These are phyloP conservation scores for Solanum chilense DNA, from an alignment of 257 asterid species.

Conservation along the genomic window DNA sequence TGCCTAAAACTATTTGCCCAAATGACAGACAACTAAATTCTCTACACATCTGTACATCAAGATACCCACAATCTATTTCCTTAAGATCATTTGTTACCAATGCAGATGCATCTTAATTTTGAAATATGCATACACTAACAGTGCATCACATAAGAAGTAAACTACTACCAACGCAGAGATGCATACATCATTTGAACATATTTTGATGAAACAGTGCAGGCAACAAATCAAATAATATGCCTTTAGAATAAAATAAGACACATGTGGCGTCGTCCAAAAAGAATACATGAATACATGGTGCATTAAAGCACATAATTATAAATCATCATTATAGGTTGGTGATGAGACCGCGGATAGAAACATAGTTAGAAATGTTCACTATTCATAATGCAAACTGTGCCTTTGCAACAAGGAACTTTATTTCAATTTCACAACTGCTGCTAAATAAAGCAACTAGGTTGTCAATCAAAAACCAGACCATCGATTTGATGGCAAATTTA, in stretches of 20 bases:
- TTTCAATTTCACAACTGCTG: neutral
- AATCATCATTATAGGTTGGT: neutral
- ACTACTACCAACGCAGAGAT: neutral
- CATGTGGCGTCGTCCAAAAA: neutral
- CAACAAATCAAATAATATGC: neutral
- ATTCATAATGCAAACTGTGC: neutral
- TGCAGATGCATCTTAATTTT: neutral
- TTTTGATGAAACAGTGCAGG: neutral
- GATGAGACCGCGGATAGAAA: neutral
- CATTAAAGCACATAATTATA: neutral
- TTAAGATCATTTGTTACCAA: neutral
- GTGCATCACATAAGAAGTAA: neutral
- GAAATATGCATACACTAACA: neutral
- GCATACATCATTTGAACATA: no score
- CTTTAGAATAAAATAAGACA: neutral
- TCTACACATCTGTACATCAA: neutral
- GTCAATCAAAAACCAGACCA: neutral
- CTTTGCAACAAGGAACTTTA: neutral
- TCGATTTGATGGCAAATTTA: neutral
- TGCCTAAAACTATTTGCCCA: neutral
- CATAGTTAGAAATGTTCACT: neutral
- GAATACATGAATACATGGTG: neutral
- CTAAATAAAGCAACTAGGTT: neutral
- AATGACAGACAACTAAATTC: neutral
- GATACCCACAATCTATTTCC: neutral